Evolutionary conservation across 2,329 filamentous ascomycete species (phyloP).

Genomic region (Claviceps purpurea): DNA sequence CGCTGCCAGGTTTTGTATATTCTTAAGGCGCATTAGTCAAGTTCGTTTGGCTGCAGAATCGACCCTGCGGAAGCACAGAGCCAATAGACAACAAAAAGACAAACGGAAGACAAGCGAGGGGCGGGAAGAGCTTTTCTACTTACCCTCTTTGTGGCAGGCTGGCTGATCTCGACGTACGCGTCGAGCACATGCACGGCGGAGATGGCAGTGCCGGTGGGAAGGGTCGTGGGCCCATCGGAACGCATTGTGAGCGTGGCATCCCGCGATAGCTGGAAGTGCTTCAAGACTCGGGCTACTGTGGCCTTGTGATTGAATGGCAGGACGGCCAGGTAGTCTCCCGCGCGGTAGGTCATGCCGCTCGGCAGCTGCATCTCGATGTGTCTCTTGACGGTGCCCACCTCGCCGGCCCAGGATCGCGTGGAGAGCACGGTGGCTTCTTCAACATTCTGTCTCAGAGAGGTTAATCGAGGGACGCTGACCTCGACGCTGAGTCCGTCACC

Average conservation of each 20-base stretch:
- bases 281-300: constrained; percentile 49
- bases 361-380: constrained; percentile 57
- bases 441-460: constrained; percentile 49
- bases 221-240: constrained; percentile 33
- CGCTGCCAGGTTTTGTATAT: constrained; percentile 30
- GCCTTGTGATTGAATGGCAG: constrained; percentile 55
- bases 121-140: constrained; percentile 7
- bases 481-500: constrained; percentile 26
- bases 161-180: constrained; percentile 59
- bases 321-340: constrained; percentile 65
- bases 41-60: no score
- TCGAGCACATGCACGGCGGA: constrained; percentile 51
- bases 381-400: constrained; percentile 42
- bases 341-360: constrained; percentile 48
- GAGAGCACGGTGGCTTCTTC: constrained; percentile 45
- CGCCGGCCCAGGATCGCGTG: constrained; percentile 33
- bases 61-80: no score
- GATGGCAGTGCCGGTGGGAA: constrained; percentile 43
- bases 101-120: no score
- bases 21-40: constrained; percentile 10
- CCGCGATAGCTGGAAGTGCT: constrained; percentile 53
- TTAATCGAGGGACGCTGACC: constrained; percentile 39
- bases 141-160: constrained; percentile 57
- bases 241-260: constrained; percentile 52
- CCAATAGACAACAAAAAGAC: no score